Percentiles rank a stretch among this genome's conserved stretches.
phyloP scores from a whole-genome alignment of 2,329 filamentous ascomycete genomes.

The Xylaria sp. region DNA sequence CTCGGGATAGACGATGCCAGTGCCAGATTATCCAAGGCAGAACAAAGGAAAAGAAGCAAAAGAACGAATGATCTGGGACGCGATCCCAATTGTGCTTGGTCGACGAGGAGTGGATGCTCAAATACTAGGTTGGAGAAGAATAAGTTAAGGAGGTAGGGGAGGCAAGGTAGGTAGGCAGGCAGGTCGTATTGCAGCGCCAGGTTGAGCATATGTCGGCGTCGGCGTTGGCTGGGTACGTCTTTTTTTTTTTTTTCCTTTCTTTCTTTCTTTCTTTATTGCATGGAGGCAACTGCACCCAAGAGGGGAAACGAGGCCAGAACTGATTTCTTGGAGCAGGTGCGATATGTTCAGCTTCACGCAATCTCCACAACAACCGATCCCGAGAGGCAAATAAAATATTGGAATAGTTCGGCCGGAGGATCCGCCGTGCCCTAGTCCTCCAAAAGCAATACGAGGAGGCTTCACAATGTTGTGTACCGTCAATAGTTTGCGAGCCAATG shows the following conservation, averaged over 20 bases:
- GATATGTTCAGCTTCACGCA: not conserved
- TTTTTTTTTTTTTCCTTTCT: not conserved
- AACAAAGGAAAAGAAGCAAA: conserved; percentile 16
- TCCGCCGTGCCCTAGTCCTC: not conserved
- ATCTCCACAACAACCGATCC: not conserved
- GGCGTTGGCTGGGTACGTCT: not conserved
- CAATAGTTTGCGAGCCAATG: conserved; percentile 14
- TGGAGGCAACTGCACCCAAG: not conserved
- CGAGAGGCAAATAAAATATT: no score
- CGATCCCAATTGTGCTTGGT: not conserved
- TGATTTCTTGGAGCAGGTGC: not conserved
- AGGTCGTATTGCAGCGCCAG: not conserved
- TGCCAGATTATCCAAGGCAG: conserved; percentile 25
- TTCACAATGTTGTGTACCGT: conserved; percentile 21
- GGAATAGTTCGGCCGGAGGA: not conserved
- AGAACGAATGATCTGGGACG: not conserved
- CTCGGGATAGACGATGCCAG: conserved; percentile 26
- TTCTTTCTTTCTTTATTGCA: not conserved
- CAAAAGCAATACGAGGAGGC: conserved; percentile 24
- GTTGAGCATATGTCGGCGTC: not conserved
- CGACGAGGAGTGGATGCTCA: conserved; percentile 20
- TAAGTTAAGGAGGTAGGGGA: conserved; percentile 3
- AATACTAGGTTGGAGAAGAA: conserved; percentile 5
- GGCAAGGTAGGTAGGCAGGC: no score
- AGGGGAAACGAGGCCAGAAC: not conserved